A percentile compares a stretch with the other conserved stretches of the same genome.
Evolutionary conservation across 371 early-diverging fungal genomes (phyloP).

Genomic region (Apophysomyces variabilis): DNA sequence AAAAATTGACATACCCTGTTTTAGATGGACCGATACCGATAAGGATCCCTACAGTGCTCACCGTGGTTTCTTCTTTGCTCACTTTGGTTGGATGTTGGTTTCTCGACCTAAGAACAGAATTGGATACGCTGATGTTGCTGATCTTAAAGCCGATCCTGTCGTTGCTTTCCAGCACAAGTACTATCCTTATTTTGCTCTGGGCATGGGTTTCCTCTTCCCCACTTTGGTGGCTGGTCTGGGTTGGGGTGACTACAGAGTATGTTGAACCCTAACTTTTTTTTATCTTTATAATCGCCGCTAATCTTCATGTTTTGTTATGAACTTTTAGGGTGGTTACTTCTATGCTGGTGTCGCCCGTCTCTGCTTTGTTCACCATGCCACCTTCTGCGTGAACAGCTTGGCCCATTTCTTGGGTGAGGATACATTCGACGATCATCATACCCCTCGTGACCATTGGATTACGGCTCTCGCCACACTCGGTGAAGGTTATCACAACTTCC

Average conservation of each 20-base stretch:
- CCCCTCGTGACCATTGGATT: slow-evolving; percentile 82
- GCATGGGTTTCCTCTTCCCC: slow-evolving; percentile 77
- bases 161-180: slow-evolving; percentile 85
- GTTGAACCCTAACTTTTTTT: too few relatives aligned
- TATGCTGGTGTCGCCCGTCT: slow-evolving; percentile 82
- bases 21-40: slow-evolving; percentile 85
- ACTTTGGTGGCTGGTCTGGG: slow-evolving; percentile 81
- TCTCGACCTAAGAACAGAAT: slow-evolving; percentile 71
- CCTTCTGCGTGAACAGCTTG: slow-evolving; percentile 93
- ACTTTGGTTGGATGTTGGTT: slow-evolving; percentile 92
- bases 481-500: slow-evolving; percentile 92
- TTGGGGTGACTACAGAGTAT: slow-evolving; percentile 78
- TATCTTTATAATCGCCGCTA: too few relatives aligned
- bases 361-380: slow-evolving; percentile 90
- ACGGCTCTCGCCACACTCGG: slow-evolving; percentile 83
- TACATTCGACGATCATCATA: slow-evolving; percentile 80
- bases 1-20: background rate
- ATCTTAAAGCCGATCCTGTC: slow-evolving; percentile 79
- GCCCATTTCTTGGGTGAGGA: slow-evolving; percentile 82
- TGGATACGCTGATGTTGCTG: slow-evolving; percentile 85
- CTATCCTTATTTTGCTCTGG: slow-evolving; percentile 74
- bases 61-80: slow-evolving; percentile 85
- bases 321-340: slow-evolving; percentile 83
- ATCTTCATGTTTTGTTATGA: too few relatives aligned
- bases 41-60: slow-evolving; percentile 92